Base-by-base conservation (phyloP, 2,329 filamentous ascomycete species). In the Alternaria sp. region DNA sequence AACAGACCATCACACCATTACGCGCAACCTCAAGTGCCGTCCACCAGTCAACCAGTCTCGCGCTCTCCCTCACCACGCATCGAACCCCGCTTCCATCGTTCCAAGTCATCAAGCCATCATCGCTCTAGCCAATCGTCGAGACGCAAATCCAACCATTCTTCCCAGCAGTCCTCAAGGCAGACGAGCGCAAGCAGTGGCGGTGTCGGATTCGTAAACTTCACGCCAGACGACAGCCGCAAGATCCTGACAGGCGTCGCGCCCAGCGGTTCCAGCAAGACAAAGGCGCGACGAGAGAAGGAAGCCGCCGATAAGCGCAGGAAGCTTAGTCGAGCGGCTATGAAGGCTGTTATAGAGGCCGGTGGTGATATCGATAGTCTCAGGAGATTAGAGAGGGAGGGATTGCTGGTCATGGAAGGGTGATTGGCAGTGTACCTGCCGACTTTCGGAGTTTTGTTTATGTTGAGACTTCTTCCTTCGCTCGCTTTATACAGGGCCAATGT, bases 241-340 rank as follows among this genome's bases (percentile, higher is more conserved):
- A 90, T 99, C 46, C 88, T 99, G 80, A 93, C 88, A 8, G 95
- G 94, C 6, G 96, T 99, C 12, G 96, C 96, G 49, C 95, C 95
- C 1, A 94, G 91, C 68, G 96, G 96, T 10, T 93, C 90, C 70
- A 92, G 89, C 69, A 98, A 98, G 86, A 98, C 96, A 9, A 97
- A 97, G 78, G 93, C 93, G n/a, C 84, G 93, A 59, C 84, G 96
- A 54, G 95, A 98, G 80, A 91, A 93, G 78, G 95, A 97, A 82
- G 93, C 93, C 2, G 85, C 87, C 57, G 95, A 97, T 75, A 90
- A 90, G 80, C 85, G 92, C 72, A 82, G 90, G 69, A 85, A 87
- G 76, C 76, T 94, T 59, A 90, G 87, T 73, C 88, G 92, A 78
- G 88, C 89, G 8, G 89, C 91, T 28, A 81, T 90, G 66, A 88